Conservation (phyloP, 345 rosid species). For the Camelina hispida region DNA sequence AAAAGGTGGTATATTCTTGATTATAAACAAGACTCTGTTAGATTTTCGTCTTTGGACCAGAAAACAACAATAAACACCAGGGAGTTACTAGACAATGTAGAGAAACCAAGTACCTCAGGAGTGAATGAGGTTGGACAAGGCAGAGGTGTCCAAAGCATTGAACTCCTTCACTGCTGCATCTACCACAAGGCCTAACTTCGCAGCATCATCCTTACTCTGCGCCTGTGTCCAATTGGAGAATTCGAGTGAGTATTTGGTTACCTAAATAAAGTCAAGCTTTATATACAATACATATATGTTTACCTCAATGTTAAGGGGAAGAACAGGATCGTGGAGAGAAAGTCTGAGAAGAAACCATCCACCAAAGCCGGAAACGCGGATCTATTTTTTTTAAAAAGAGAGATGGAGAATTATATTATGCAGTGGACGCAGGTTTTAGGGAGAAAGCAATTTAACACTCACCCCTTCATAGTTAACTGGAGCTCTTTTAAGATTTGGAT, state of each 20-base stretch:
- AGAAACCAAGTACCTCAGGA: conserved; percentile 11
- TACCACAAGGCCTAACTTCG: conserved; percentile 74
- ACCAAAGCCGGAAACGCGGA: conserved; percentile 86
- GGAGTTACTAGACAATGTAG: neutral
- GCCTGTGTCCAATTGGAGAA: conserved; percentile 51
- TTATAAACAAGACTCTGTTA: neutral
- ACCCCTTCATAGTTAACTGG: conserved; percentile 94
- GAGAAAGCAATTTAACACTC: conserved; percentile 36
- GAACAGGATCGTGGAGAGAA: conserved; percentile 97
- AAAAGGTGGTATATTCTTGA: neutral
- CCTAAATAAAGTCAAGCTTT: neutral
- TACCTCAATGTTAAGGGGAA: conserved; percentile 99
- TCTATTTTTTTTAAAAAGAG: conserved; percentile 46
- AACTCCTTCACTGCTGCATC: conserved; percentile 71
- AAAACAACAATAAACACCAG: neutral
- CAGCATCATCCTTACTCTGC: conserved; percentile 73
- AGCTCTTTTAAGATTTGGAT: conserved; percentile 76
- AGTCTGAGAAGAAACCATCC: conserved; percentile 99
- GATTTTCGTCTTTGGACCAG: neutral
- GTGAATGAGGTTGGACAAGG: conserved; percentile 67
- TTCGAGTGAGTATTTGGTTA: conserved; percentile 12
- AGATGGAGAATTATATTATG: conserved; percentile 14
- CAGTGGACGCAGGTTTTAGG: neutral
- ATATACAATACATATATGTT: conserved; percentile 10
- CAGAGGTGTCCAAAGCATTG: conserved; percentile 78